Base-by-base conservation (phyloP, 805 yeast species). In the Candida cerambycidarum region DNA sequence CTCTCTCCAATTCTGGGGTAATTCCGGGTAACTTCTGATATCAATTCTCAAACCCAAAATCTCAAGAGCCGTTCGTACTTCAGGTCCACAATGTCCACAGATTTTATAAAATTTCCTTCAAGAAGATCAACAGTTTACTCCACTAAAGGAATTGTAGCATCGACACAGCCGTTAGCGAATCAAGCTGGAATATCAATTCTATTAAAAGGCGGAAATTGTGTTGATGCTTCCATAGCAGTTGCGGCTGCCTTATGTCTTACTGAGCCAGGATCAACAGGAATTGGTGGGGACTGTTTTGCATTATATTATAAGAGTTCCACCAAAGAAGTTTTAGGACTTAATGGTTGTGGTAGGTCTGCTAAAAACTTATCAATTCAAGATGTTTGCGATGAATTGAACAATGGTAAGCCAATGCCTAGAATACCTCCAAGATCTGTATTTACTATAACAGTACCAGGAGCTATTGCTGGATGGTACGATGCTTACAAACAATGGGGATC, bases 391-490 rank as follows among this genome's bases (percentile, higher is more conserved):
- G 73, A 13, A 64, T 69, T 56, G 31, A 56, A 52, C 32, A 41
- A 47, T 15, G 77, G 76, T 13, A 62, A 75, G 31, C 58, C 67
- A 8, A 67, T 78, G 29, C 61, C 65, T 19, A 71, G 88, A 54
- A 65, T 85, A 23, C 79, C 79, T 0, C 53, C 53, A 10, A 64
- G 65, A 23, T 81, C 87, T 2, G 75, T 80, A 3, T 79, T 78
- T 44, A 63, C 83, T 0, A 78, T 82, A 6, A 82, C 81, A 39
- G 89, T 85, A 4, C 93, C 93, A 0, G 95, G 95, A 4, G 83
- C 88, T 1, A 73, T 85, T 37, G 87, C 88, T 5, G 92, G 88
- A 0, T 86, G 93, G 93, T 58, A 72, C 34, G 93, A 85, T 58
- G 76, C 87, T 2, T 63, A 76, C 29, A 80, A 78, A 32, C 66